Evolutionary conservation across 2,329 filamentous ascomycete species (phyloP), one percentile per base, ranked within the genome.

Genomic region (Capronia coronata): DNA sequence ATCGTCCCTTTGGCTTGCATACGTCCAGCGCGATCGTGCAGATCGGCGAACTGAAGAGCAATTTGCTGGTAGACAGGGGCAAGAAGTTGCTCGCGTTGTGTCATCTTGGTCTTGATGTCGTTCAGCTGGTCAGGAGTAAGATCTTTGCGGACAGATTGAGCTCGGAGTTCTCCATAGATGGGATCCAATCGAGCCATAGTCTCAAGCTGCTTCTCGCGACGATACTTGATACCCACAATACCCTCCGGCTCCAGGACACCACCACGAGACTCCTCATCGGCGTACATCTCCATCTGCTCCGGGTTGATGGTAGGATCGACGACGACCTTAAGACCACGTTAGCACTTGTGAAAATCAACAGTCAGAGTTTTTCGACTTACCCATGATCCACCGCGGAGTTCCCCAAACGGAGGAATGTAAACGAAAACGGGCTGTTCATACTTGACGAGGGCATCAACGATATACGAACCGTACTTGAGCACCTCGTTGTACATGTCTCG

Each of bases 401-500:
- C 93, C 62, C 93, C 91, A 65, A 85, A 87, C 7, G 93, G 93
- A 65, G 93, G 93, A 65, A 98, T 98, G 77, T 98, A 98, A 58
- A 98, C 88, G 67, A 98, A 98, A 71, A 98, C 84, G 48, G 93
- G 93, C 76, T 98, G 93, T 77, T 98, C 87, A 67, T 88, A 98
- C 74, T 96, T 94, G 77, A 95, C 89, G 41, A 98, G 84, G 48
- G 91, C 91, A 65, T 98, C 93, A 61, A 98, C 93, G 65, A 98
- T 98, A 79, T 93, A 97, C 14, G 91, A 96, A 66, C 93, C 93
- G 65, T 98, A 98, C 78, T 98, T 98, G 71, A 98, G 82, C 13
- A 98, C 93, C 74, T 98, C 93, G 75, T 97, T 96, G 82, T 94
- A 98, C 93, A 98, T 98, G 73, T 98, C 93, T 62, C 91, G 88